Evolutionary conservation across 768 basidiomycete species (phyloP).

Genomic region (Russula griseocarnosa): DNA sequence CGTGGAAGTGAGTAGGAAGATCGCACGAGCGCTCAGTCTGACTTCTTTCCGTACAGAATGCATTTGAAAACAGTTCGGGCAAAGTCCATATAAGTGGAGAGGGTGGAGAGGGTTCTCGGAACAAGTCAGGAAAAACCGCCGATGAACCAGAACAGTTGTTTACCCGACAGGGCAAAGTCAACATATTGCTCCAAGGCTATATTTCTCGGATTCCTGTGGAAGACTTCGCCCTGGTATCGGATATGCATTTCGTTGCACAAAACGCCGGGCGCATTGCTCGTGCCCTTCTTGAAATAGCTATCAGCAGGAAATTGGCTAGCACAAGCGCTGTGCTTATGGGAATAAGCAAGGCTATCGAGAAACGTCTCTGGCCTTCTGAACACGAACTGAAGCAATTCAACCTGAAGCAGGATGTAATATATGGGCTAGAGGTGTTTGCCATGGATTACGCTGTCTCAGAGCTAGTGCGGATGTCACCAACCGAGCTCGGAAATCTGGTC

Average conservation of each 20-base stretch:
- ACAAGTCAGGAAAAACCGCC: slow-evolving; percentile 1
- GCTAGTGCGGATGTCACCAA: slow-evolving; percentile 60
- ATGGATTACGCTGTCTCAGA: slow-evolving; percentile 76
- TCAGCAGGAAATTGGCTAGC: slow-evolving; percentile 89
- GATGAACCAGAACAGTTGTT: slow-evolving; percentile 11
- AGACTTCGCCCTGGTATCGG: slow-evolving; percentile 95
- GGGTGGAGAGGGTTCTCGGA: slow-evolving; percentile 14
- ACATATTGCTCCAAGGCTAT: slow-evolving; percentile 87
- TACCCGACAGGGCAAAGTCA: slow-evolving; percentile 72
- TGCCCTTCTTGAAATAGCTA: slow-evolving; percentile 90
- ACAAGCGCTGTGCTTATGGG: slow-evolving; percentile 76
- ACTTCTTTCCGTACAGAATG: slow-evolving; percentile 8
- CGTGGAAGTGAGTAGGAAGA: slow-evolving; percentile 53
- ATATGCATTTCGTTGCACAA: slow-evolving; percentile 89
- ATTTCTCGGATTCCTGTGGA: slow-evolving; percentile 79
- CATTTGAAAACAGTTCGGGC: slow-evolving; percentile 19
- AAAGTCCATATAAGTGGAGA: slow-evolving; percentile 22
- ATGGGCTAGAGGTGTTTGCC: slow-evolving; percentile 74
- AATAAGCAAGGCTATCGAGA: slow-evolving; percentile 90
- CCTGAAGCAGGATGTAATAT: slow-evolving; percentile 71
- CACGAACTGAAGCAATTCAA: slow-evolving; percentile 83
- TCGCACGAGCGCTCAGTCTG: slow-evolving; percentile 39
- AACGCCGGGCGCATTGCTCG: slow-evolving; percentile 93
- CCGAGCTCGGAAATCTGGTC: slow-evolving; percentile 70
- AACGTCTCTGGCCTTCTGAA: slow-evolving; percentile 91